Conservation (phyloP, 192 early-diverging fungal species). For the Coemansia sp. region DNA sequence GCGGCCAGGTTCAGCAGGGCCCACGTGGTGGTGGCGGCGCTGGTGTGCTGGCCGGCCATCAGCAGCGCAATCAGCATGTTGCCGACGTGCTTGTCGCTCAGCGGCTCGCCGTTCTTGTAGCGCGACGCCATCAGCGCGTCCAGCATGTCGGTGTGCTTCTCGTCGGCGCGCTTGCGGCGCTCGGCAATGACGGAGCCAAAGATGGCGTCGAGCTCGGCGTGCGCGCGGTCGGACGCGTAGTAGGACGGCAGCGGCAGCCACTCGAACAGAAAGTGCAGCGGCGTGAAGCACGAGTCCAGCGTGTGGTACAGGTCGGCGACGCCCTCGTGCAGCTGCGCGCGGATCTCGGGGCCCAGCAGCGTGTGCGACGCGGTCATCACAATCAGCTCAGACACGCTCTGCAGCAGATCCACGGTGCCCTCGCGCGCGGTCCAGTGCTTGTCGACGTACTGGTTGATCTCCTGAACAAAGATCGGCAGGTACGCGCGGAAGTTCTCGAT, state of each 20-base stretch:
- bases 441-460: slow-evolving; percentile 76
- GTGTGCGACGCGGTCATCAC: slow-evolving; percentile 94
- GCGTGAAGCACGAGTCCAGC: slow-evolving; percentile 89
- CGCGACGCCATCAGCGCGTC: slow-evolving; percentile 77
- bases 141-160: slow-evolving; percentile 73
- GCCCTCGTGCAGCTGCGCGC: slow-evolving; percentile 73
- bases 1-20: slow-evolving; percentile 82
- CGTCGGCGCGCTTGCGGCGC: slow-evolving; percentile 59
- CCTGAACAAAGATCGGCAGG: slow-evolving; percentile 82
- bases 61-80: slow-evolving; percentile 97
- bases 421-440: slow-evolving; percentile 58
- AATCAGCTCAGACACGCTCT: slow-evolving; percentile 83
- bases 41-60: slow-evolving; percentile 98
- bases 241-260: slow-evolving; percentile 90
- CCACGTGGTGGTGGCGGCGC: slow-evolving; percentile 91
- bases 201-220: slow-evolving; percentile 74
- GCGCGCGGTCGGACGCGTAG: slow-evolving; percentile 80
- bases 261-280: slow-evolving; percentile 92
- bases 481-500: slow-evolving; percentile 84
- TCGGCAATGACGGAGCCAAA: slow-evolving; percentile 81
- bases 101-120: slow-evolving; percentile 84
- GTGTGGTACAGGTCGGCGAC: slow-evolving; percentile 93
- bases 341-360: slow-evolving; percentile 93
- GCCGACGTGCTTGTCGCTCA: slow-evolving; percentile 83
- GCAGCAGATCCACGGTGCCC: slow-evolving; percentile 68